Base-by-base conservation (phyloP, 176 grass and related monocot species). In the Elaeis guineensis region DNA sequence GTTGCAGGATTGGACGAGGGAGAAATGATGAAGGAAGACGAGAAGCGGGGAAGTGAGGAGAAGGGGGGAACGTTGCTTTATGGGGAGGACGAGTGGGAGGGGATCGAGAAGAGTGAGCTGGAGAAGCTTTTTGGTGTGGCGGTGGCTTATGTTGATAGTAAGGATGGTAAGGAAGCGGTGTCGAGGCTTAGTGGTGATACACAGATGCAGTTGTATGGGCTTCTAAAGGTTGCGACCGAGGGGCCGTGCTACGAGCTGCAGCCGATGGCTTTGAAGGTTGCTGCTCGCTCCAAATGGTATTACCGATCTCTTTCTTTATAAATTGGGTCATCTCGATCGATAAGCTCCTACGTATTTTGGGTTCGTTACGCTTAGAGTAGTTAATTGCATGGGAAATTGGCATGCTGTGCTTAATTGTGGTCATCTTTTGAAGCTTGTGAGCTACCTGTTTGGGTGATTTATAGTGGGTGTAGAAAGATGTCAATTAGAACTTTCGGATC, bases 221-320 rank as follows among this genome's bases (percentile, higher is more conserved):
- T 81, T 56, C 55, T 76, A 49, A 81, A 81, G 54, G 58, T 64
- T 64, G 79, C 72, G 0, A 81, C 66, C 16, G 72, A 81, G 60
- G 79, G 79, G 57, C 79, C 79, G 2, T 81, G 79, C 66, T 75
- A 71, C 50, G 65, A 71, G 21, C 72, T 59, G 1, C 72, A 69
- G 25, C 79, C 72, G 15, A 76, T 81, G 79, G 72, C 59, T 8
- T 65, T 81, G 53, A 81, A 71, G 65, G 64, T 81, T 48, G 30
- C 79, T 59, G 67, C 79, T 26, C 79, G 79, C 15, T n/a, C 79
- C 53, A 75, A 63, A 71, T 81, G 79, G 79, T 81, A 76, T 39
- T 18, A 7, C 54, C 21, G 17, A 56, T 56, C 53, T 56, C 54
- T 56, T 21, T 56, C 54, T 14, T 56, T 14, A 0, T 21, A 22